Base-by-base conservation (phyloP, 306 rosid genomes). In the Coriaria nepalensis region DNA sequence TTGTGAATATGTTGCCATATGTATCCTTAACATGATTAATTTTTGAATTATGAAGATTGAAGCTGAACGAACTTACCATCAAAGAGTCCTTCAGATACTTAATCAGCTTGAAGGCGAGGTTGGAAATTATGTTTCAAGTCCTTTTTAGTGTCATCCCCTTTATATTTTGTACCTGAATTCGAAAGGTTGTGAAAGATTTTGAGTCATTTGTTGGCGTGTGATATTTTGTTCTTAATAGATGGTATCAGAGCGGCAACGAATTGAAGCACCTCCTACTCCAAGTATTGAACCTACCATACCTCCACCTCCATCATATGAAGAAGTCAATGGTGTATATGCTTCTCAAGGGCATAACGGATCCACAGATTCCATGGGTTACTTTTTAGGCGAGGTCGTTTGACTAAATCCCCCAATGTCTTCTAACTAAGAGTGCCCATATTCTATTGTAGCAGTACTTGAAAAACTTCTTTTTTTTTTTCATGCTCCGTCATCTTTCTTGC, bases 31-130 rank as follows among this genome's bases (percentile, higher is more conserved):
- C 32, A 53, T 56, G 46, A 50, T 63, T 73, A 40, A 15, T 52
- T 37, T 44, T 63, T 49, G n/a, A 43, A 60, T 41, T 59, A 9
- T 73, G 66, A 72, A 90, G 95, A 82, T 90, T 20, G 97, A 90
- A 76, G 76, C 92, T n/a, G 94, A 90, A 72, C 93, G 87, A 13
- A 66, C 73, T 38, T 84, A 81, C 73, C 97, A 90, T 71, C 90
- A 84, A 56, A 79, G 83, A 63, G 80, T 77, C 46, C 87, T 90
- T 47, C 85, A 84, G 66, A 65, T 84, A 62, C 85, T 90, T 29
- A 82, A 90, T 75, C 95, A 74, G 56, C 97, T 90, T 45, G 97
- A 85, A 71, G 93, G 95, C 67, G 95, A 90, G 84, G 97, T 77
- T 54, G 40, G 75, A 57, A 53, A 41, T 7, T 33, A 13, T 47